Evolutionary conservation across 1,139 yeast genomes (phyloP).

Genomic region (Hyphopichia pseudoburtonii): DNA sequence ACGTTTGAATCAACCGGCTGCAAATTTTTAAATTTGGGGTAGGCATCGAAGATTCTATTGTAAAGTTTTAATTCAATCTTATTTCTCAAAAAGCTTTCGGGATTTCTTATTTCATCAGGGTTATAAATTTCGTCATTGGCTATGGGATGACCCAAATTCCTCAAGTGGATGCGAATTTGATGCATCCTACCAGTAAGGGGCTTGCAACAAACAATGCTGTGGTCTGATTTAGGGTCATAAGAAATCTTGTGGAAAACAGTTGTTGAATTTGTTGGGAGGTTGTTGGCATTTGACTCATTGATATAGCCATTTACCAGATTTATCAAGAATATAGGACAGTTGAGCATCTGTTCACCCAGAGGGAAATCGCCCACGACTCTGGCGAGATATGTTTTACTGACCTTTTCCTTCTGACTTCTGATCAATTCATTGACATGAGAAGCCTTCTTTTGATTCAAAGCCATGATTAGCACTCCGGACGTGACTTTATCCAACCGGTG

Average conservation of each 20-base stretch:
- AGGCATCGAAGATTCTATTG: slow-evolving; percentile 15
- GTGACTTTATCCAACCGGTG: slow-evolving; percentile 75
- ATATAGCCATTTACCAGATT: slow-evolving; percentile 38
- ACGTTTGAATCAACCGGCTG: slow-evolving; percentile 14
- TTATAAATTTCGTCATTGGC: slow-evolving; percentile 65
- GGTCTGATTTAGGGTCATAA: slow-evolving; percentile 29
- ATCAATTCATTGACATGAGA: slow-evolving; percentile 33
- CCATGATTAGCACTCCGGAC: slow-evolving; percentile 68
- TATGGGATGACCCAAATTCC: slow-evolving; percentile 67
- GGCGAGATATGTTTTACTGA: slow-evolving; percentile 57
- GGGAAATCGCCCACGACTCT: slow-evolving; percentile 64
- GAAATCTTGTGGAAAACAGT: slow-evolving; percentile 30
- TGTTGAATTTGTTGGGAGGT: slow-evolving; percentile 29
- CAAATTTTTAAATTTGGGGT: slow-evolving; percentile 15
- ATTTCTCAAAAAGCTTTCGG: slow-evolving; percentile 18
- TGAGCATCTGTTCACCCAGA: slow-evolving; percentile 17
- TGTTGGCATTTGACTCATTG: slow-evolving; percentile 27
- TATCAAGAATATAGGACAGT: slow-evolving; percentile 38
- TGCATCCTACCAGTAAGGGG: slow-evolving; percentile 79
- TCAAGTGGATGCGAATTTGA: slow-evolving; percentile 73
- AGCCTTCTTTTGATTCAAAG: slow-evolving; percentile 47
- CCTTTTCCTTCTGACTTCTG: slow-evolving; percentile 31
- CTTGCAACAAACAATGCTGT: slow-evolving; percentile 60
- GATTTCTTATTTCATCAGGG: slow-evolving; percentile 11
- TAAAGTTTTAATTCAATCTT: slow-evolving; percentile 31